A percentile compares a stretch with the other conserved stretches of the same genome.
Conservation (phyloP, 208 protist species). For the Leishmania arabica region DNA sequence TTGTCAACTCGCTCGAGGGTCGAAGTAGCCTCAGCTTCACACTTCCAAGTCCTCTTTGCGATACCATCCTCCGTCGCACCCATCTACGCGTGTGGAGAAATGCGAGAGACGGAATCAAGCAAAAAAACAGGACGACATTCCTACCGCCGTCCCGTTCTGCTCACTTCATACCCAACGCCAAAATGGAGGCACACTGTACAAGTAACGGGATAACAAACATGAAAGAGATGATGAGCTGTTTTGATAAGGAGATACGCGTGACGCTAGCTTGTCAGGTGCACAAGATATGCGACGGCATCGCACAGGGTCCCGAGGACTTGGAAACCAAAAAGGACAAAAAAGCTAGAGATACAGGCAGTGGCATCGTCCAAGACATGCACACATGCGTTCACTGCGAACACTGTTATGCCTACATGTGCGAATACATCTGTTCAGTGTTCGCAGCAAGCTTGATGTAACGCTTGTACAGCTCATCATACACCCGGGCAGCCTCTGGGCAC, state of each 20-base stretch:
- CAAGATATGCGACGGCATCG: background rate
- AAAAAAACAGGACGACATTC: slow-evolving; percentile 10
- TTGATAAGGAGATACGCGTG: background rate
- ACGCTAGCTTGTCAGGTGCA: background rate
- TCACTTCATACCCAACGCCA: background rate
- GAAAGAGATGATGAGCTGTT: background rate
- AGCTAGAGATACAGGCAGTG: background rate
- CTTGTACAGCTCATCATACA: slow-evolving; percentile 46
- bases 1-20: background rate
- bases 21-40: background rate
- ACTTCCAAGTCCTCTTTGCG: background rate
- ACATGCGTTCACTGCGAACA: background rate
- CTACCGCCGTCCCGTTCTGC: background rate
- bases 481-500: slow-evolving; percentile 11
- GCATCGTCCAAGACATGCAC: background rate
- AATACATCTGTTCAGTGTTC: slow-evolving; percentile 40
- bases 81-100: background rate
- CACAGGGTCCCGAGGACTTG: background rate
- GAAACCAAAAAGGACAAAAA: background rate
- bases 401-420: slow-evolving; percentile 26
- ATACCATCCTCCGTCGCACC: background rate
- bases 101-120: background rate
- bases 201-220: background rate
- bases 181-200: background rate
- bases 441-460: slow-evolving; percentile 36